These are phyloP conservation scores for Rhynchospora pubera DNA, from an alignment of 176 grass and related monocot genomes.

Conservation along the genomic window DNA sequence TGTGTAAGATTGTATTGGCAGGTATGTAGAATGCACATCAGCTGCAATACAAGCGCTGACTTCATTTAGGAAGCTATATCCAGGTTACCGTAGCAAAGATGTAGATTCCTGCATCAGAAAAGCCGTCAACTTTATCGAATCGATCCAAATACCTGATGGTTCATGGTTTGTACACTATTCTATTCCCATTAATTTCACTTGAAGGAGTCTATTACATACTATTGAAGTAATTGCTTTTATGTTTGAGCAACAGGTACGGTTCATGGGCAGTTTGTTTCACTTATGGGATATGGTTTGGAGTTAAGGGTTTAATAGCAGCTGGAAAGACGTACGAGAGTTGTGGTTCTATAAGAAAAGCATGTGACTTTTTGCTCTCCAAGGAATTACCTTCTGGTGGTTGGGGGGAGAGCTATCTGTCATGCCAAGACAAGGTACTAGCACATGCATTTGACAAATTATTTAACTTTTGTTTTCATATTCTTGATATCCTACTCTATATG, in stretches of 20 bases:
- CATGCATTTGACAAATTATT: slow-evolving; percentile 3
- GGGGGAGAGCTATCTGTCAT: slow-evolving; percentile 98
- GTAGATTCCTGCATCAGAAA: slow-evolving; percentile 73
- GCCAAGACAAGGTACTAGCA: slow-evolving; percentile 68
- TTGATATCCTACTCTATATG: background rate
- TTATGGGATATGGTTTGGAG: slow-evolving; percentile 85
- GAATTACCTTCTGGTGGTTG: slow-evolving; percentile 81
- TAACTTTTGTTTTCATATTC: slow-evolving; percentile 4
- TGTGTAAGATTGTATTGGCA: slow-evolving; percentile 23
- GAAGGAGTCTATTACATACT: background rate
- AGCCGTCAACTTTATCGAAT: slow-evolving; percentile 54
- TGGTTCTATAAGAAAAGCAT: slow-evolving; percentile 64
- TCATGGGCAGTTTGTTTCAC: slow-evolving; percentile 98
- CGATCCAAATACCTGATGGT: slow-evolving; percentile 59
- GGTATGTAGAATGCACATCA: slow-evolving; percentile 98
- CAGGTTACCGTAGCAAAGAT: slow-evolving; percentile 59
- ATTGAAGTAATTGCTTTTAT: background rate
- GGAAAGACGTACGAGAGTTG: slow-evolving; percentile 64
- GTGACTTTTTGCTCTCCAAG: slow-evolving; percentile 80
- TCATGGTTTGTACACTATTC: slow-evolving; percentile 63
- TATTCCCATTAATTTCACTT: background rate
- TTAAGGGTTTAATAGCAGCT: slow-evolving; percentile 65
- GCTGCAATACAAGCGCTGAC: slow-evolving; percentile 78
- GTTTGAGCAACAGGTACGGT: slow-evolving; percentile 63
- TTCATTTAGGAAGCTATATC: slow-evolving; percentile 83